These are phyloP conservation scores for Ustilago curta DNA, from an alignment of 1,284 basidiomycete species.

Conservation along the genomic window DNA sequence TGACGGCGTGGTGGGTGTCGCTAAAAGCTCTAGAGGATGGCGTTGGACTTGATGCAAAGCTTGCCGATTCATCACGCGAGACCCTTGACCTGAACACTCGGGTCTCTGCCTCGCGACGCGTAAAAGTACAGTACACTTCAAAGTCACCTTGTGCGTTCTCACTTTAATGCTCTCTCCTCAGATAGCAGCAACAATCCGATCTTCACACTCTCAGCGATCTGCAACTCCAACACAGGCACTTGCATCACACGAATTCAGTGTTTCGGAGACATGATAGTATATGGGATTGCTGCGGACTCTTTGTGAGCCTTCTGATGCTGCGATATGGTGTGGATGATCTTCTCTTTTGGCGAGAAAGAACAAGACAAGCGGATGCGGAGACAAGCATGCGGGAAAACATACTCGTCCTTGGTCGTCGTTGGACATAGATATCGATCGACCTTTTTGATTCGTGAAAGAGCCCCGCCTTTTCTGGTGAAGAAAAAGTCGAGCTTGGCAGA, in stretches of 20 bases:
- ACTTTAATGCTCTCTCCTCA: too few species aligned
- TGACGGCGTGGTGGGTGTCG: not conserved
- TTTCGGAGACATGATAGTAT: conserved; percentile 45
- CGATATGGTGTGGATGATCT: conserved; percentile 41
- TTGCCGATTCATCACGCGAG: too few species aligned
- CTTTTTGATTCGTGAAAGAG: conserved; percentile 48
- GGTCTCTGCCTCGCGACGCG: conserved; percentile 11
- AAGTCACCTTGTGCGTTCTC: not conserved
- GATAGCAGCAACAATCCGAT: not conserved
- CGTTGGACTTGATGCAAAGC: too few species aligned
- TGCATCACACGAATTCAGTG: not conserved
- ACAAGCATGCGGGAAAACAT: conserved; percentile 25
- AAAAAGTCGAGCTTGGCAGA: conserved; percentile 16
- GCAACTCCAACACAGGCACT: not conserved
- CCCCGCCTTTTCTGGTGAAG: conserved; percentile 4
- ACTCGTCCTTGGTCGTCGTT: conserved; percentile 31
- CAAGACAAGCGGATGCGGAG: conserved; percentile 36
- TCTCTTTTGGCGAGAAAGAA: conserved; percentile 21
- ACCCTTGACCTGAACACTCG: not conserved
- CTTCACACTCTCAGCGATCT: not conserved
- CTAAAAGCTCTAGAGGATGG: not conserved
- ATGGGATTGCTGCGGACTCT: conserved; percentile 55
- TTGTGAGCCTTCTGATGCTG: conserved; percentile 56
- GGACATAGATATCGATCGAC: conserved; percentile 20
- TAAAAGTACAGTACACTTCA: not conserved